These are phyloP conservation scores for Fistulinella cinereoalba DNA, from an alignment of 1,284 basidiomycete species.

Conservation along the genomic window DNA sequence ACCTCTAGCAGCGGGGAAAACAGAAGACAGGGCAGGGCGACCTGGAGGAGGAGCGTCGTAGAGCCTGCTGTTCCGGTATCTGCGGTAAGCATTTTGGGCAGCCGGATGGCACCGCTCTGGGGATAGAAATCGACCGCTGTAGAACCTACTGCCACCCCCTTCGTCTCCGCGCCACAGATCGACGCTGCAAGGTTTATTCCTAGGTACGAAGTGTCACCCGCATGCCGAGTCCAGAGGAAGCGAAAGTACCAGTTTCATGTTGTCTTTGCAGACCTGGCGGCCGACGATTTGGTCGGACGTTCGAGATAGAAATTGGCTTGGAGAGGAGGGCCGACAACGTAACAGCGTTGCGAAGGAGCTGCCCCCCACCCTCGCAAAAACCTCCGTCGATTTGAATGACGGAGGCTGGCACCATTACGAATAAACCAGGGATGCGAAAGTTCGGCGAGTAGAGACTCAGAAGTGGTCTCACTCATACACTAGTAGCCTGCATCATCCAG, in stretches of 20 bases:
- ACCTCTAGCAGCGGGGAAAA: slow-evolving; percentile 40
- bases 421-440: no score
- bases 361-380: slow-evolving; percentile 62
- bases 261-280: slow-evolving; percentile 66
- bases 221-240: background rate
- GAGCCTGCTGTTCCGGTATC: slow-evolving; percentile 70
- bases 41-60: slow-evolving; percentile 64
- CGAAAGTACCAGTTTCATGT: slow-evolving; percentile 57
- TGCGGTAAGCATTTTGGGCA: slow-evolving; percentile 48
- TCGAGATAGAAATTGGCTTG: slow-evolving; percentile 55
- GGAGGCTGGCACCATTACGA: no score
- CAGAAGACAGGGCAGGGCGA: slow-evolving; percentile 64
- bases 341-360: slow-evolving; percentile 65
- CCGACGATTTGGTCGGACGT: slow-evolving; percentile 53
- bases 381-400: slow-evolving; percentile 41
- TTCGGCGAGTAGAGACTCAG: no score
- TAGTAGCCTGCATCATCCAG: no score
- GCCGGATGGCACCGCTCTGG: slow-evolving; percentile 35
- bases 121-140: slow-evolving; percentile 52
- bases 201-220: slow-evolving; percentile 22
- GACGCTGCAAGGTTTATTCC: slow-evolving; percentile 61
- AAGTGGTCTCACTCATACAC: no score
- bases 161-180: slow-evolving; percentile 51
- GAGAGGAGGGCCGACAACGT: slow-evolving; percentile 57
- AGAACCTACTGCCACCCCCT: slow-evolving; percentile 52